Percentiles rank a stretch among this genome's conserved stretches.
These are phyloP conservation scores for Blepharisma stoltei DNA, from an alignment of 73 alveolate species.

Conservation along the genomic window DNA sequence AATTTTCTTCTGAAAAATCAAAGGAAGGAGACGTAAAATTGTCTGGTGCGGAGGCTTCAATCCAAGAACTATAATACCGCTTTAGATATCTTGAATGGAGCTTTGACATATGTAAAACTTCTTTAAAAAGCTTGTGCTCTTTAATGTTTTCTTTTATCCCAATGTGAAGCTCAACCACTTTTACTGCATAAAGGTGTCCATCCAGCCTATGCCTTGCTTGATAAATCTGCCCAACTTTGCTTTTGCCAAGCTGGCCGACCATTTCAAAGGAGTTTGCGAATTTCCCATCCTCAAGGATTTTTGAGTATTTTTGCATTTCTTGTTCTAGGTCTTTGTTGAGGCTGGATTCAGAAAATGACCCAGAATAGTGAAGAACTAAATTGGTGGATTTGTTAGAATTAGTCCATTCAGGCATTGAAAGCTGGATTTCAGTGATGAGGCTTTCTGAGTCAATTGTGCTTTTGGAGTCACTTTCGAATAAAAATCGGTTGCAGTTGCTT, in stretches of 20 bases:
- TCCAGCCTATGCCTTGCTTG: constrained; percentile 23
- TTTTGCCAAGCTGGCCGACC: neutral
- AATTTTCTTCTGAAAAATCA: neutral
- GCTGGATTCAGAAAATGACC: too few relatives aligned
- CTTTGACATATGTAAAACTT: neutral
- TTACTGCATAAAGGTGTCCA: neutral
- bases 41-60: neutral
- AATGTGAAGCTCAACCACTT: neutral
- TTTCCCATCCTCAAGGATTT: too few relatives aligned
- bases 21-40: neutral
- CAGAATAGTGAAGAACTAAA: too few relatives aligned
- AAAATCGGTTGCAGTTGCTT: too few relatives aligned
- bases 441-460: too few relatives aligned
- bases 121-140: constrained; percentile 1
- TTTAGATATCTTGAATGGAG: neutral
- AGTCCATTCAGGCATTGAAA: too few relatives aligned
- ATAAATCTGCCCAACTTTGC: neutral
- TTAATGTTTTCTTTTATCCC: neutral
- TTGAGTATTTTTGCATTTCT: too few relatives aligned
- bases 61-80: constrained; percentile 11
- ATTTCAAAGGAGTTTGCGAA: too few relatives aligned
- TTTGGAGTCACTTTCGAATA: too few relatives aligned
- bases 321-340: too few relatives aligned
- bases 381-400: too few relatives aligned
- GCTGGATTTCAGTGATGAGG: too few relatives aligned